A percentile compares a stretch with the other conserved stretches of the same genome.
Evolutionary conservation across 1,284 basidiomycete genomes (phyloP).

Genomic region (Rhodotorula sp.): DNA sequence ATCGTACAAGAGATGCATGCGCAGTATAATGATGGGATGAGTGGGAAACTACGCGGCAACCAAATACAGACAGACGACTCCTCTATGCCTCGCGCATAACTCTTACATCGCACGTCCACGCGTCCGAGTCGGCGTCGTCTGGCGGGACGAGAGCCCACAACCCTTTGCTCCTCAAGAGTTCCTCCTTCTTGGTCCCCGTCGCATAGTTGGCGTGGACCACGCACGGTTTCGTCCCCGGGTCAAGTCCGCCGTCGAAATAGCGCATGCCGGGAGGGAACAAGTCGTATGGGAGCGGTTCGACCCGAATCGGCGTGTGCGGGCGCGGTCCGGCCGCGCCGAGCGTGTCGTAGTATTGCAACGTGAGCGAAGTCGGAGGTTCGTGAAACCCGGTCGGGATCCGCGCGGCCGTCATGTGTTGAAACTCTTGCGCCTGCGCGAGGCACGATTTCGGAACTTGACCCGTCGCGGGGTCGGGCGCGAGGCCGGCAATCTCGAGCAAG

Average conservation of each 20-base stretch:
- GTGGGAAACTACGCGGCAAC: too few species aligned
- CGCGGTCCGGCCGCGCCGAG: background rate
- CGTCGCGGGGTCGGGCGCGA: slow-evolving; percentile 9
- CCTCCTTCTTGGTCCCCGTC: slow-evolving; percentile 33
- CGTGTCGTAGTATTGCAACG: background rate
- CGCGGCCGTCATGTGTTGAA: slow-evolving; percentile 6
- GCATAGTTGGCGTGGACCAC: slow-evolving; percentile 44
- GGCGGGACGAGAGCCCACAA: slow-evolving; percentile 36
- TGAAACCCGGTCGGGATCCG: background rate
- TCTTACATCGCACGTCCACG: slow-evolving; percentile 29
- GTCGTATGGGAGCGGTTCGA: slow-evolving; percentile 35
- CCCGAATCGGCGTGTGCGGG: slow-evolving; percentile 12
- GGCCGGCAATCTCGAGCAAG: slow-evolving; percentile 25
- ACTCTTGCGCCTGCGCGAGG: slow-evolving; percentile 25
- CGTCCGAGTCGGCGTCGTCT: slow-evolving; percentile 7
- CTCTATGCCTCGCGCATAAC: slow-evolving; percentile 29
- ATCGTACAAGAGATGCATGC: too few species aligned
- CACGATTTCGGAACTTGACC: slow-evolving; percentile 10
- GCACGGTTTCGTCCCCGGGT: slow-evolving; percentile 28
- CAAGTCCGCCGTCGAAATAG: slow-evolving; percentile 35
- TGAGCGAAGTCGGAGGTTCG: slow-evolving; percentile 8
- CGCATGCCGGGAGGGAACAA: slow-evolving; percentile 41
- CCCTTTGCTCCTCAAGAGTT: slow-evolving; percentile 25
- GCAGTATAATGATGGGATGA: too few species aligned
- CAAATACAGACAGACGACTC: background rate